Evolutionary conservation across 2,329 filamentous ascomycete species (phyloP).

Genomic region (Pseudopyrenochaeta lycopersici): DNA sequence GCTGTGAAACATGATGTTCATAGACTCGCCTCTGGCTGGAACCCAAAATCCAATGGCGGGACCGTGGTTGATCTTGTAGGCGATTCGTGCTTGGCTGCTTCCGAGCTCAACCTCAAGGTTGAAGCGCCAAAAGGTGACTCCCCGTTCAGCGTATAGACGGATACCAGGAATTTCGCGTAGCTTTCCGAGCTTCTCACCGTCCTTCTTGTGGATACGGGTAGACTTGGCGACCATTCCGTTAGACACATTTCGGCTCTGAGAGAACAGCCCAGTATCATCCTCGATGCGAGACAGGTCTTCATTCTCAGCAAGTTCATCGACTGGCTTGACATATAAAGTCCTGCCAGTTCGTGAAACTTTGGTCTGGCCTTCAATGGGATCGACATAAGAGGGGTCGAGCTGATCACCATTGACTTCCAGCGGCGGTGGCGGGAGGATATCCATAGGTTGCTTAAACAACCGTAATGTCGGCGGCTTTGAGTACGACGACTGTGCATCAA

Average conservation of each 20-base stretch:
- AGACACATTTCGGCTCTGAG: constrained; percentile 67
- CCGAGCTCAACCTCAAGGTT: constrained; percentile 90
- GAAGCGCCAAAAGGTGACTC: constrained; percentile 96
- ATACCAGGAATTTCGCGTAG: constrained; percentile 85
- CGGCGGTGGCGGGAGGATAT: constrained; percentile 81
- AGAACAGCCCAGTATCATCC: constrained; percentile 83
- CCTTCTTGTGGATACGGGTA: constrained; percentile 63
- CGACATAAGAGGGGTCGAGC: constrained; percentile 82
- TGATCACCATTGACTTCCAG: constrained; percentile 69
- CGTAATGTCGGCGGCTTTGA: constrained; percentile 78
- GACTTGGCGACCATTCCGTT: constrained; percentile 41
- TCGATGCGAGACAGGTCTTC: constrained; percentile 82
- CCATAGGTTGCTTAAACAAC: constrained; percentile 86
- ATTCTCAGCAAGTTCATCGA: constrained; percentile 83
- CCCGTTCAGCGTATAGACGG: constrained; percentile 83
- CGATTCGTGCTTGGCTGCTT: constrained; percentile 81
- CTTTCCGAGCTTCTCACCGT: constrained; percentile 83
- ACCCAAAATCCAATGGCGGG: constrained; percentile 95
- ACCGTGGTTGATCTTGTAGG: constrained; percentile 93
- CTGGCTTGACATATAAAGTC: constrained; percentile 85
- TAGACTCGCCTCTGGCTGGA: constrained; percentile 80
- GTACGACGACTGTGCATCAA: constrained; percentile 84
- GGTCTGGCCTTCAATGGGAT: constrained; percentile 86
- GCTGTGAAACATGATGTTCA: constrained; percentile 99
- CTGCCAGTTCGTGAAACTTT: constrained; percentile 87